Conservation (phyloP, 2,329 filamentous ascomycete genomes). For the Eutypa lata region DNA sequence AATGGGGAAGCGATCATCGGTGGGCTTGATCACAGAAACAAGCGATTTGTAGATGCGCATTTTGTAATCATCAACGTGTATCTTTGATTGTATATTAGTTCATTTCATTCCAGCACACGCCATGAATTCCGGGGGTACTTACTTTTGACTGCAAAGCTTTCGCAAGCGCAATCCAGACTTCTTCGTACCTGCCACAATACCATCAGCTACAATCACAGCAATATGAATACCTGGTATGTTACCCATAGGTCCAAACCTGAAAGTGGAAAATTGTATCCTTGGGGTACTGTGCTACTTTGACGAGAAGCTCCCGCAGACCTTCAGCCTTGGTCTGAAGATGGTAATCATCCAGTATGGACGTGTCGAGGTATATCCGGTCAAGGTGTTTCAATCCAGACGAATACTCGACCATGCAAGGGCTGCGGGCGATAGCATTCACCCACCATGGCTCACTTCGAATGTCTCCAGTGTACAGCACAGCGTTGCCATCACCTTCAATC, state of each 20-base stretch:
- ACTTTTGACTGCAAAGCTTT: constrained; percentile 64
- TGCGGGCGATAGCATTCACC: constrained; percentile 68
- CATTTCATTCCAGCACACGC: background rate
- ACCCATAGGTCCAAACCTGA: constrained; percentile 83
- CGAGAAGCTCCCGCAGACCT: constrained; percentile 70
- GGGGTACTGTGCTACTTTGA: constrained; percentile 66
- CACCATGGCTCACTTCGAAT: constrained; percentile 85
- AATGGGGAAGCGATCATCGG: constrained; percentile 35
- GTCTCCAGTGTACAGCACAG: constrained; percentile 86
- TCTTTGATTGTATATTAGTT: constrained; percentile 34
- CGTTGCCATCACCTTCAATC: constrained; percentile 69
- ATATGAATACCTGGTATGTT: constrained; percentile 2
- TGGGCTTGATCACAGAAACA: constrained; percentile 33
- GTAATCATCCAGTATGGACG: constrained; percentile 60
- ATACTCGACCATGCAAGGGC: constrained; percentile 74
- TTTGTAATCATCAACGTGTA: constrained; percentile 84
- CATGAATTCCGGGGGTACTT: constrained; percentile 6
- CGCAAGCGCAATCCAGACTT: constrained; percentile 83
- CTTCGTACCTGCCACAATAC: constrained; percentile 61
- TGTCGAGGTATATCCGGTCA: constrained; percentile 86
- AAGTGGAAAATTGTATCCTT: constrained; percentile 77
- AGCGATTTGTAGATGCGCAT: constrained; percentile 68
- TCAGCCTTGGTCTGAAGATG: constrained; percentile 64
- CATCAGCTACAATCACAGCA: background rate
- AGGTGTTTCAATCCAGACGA: constrained; percentile 62